phyloP scores from a whole-genome alignment of 129 eudicot species.

The Logfia minima region DNA sequence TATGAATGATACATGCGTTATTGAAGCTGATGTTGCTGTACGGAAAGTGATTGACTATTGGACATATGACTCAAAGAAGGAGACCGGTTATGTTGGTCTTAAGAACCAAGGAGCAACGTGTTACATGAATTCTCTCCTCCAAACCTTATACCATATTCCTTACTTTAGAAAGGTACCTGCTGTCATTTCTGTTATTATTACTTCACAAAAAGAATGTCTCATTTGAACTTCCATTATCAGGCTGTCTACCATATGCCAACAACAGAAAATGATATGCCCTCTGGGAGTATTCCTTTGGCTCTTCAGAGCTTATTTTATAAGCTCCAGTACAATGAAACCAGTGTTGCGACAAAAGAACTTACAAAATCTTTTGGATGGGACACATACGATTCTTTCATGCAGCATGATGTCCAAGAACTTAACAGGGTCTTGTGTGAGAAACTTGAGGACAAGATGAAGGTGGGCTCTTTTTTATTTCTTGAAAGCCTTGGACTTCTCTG shows the following conservation, averaged over 20 bases:
- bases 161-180: conserved; percentile 77
- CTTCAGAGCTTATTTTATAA: conserved; percentile 92
- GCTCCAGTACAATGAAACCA: conserved; percentile 90
- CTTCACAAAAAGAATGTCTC: conserved; percentile 20
- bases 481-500: not conserved
- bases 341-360: conserved; percentile 95
- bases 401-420: conserved; percentile 98
- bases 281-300: conserved; percentile 94
- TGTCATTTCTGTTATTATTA: conserved; percentile 15
- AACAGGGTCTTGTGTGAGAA: conserved; percentile 92
- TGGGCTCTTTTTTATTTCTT: conserved; percentile 18
- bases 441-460: conserved; percentile 99
- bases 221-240: conserved; percentile 45
- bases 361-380: conserved; percentile 99
- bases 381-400: conserved; percentile 95
- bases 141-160: conserved; percentile 87
- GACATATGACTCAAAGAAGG: conserved; percentile 95
- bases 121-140: conserved; percentile 96
- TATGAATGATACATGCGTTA: conserved; percentile 62
- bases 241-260: conserved; percentile 99
- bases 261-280: conserved; percentile 91
- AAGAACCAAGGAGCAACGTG: conserved; percentile 98
- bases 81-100: conserved; percentile 95
- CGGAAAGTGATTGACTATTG: conserved; percentile 80
- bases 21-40: conserved; percentile 96